Base-by-base conservation (phyloP, 2,329 filamentous ascomycete species). In the Neocucurbitaria cava region DNA sequence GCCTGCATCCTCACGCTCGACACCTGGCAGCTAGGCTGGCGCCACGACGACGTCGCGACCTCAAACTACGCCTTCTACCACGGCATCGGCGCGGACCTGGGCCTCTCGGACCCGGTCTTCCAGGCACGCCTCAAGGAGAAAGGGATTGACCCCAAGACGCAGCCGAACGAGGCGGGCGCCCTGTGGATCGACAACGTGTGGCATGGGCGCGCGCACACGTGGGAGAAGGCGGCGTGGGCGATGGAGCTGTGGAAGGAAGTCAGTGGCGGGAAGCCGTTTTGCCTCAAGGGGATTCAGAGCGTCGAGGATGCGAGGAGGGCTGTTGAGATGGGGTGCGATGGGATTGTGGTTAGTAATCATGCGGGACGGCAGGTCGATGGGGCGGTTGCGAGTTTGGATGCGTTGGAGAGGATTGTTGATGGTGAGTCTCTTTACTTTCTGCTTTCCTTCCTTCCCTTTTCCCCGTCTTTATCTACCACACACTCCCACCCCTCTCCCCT, bases 331-430 rank as follows among this genome's bases (percentile, higher is more conserved):
- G 87, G 86, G 0, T 83, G 85, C 3, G 85, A 91, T 60, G 89
- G 85, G 0, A 89, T 92, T 43, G 81, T 91, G 1, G 78, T 91
- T 1, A 85, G 82, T 13, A 92, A 92, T 62, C 89, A 92, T 69
- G 89, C 88, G 1, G 89, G 89, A 0, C 74, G 89, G 18, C 85
- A 88, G 70, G 83, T 87, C 2, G 85, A 87, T 61, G 85, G 85
- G 0, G 84, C 85, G 2, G 77, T 85, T 51, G 85, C 81, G 11
- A 85, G 81, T 64, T 69, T 88, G 46, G 85, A 88, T 67, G 84
- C 83, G 1, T 63, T 87, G 58, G 84, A 87, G 74, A 82, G 81
- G 53, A 87, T 88, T 52, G 81, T 80, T 1, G 75, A 80, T 58
- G 79, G 78, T 79, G 62, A 62, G 74, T 64, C 18, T 15, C 28